Percentiles rank a stretch among this genome's conserved stretches.
phyloP scores from a whole-genome alignment of 495 filamentous ascomycete genomes.

The Penicillium daleae region DNA sequence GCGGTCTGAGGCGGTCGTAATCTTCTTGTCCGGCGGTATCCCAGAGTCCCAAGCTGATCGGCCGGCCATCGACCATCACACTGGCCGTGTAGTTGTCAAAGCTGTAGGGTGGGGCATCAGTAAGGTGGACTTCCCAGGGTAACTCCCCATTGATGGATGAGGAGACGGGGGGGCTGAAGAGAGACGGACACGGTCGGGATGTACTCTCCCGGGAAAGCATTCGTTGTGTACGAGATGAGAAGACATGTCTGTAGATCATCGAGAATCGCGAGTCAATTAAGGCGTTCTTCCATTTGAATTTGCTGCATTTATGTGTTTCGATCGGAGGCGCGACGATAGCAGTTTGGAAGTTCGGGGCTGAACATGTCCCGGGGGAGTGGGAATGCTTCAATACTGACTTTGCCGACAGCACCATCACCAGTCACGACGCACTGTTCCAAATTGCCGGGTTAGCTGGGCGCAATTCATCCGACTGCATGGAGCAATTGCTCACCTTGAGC shows the following conservation, averaged over 20 bases:
- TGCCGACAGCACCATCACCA: slow-evolving; percentile 97
- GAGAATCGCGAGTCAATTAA: slow-evolving; percentile 6
- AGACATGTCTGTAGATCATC: slow-evolving; percentile 79
- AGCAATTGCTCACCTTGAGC: slow-evolving; percentile 61
- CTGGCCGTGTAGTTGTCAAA: slow-evolving; percentile 99
- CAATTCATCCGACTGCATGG: not conserved
- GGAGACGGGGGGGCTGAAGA: slow-evolving; percentile 12
- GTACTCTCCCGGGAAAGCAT: slow-evolving; percentile 98
- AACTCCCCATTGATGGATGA: not conserved
- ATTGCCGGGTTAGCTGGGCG: slow-evolving; percentile 17
- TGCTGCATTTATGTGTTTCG: not conserved
- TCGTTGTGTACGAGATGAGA: slow-evolving; percentile 98
- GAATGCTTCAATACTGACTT: slow-evolving; percentile 59
- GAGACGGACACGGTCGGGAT: slow-evolving; percentile 93
- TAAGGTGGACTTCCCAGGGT: not conserved
- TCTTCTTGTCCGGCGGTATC: slow-evolving; percentile 99
- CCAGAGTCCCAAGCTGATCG: slow-evolving; percentile 95
- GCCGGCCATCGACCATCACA: slow-evolving; percentile 97
- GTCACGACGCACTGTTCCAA: slow-evolving; percentile 89
- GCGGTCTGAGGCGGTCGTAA: slow-evolving; percentile 92
- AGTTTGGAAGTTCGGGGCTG: not conserved
- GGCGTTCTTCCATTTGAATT: not conserved
- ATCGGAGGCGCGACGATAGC: not conserved
- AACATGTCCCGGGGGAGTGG: not conserved
- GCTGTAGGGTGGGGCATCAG: slow-evolving; percentile 50